Percentiles rank a stretch among this genome's conserved stretches.
Conservation (phyloP, 2,329 filamentous ascomycete species). For the Sphaerostilbella broomeana region DNA sequence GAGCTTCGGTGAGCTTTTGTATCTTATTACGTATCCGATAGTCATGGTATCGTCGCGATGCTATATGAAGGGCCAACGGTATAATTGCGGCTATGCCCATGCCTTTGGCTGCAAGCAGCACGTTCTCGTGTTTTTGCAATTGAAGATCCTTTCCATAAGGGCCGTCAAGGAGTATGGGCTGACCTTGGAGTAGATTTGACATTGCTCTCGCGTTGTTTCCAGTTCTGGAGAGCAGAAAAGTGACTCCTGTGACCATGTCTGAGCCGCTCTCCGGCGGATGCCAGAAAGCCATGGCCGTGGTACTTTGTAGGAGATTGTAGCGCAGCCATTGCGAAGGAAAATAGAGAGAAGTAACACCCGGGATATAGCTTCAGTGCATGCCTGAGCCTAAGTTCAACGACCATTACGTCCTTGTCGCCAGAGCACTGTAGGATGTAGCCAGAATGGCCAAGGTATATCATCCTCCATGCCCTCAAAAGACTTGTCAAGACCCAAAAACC, state of each 20-base stretch:
- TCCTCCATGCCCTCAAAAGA: conserved; percentile 1
- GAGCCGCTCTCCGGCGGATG: background rate
- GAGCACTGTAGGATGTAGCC: conserved; percentile 1
- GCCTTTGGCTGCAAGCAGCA: conserved; percentile 11
- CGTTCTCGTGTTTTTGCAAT: conserved; percentile 3
- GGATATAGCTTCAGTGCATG: conserved; percentile 1
- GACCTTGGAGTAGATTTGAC: conserved; percentile 3
- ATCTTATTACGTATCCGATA: conserved; percentile 1
- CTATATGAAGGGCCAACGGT: conserved; percentile 2
- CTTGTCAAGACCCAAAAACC: conserved; percentile 5
- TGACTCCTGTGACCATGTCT: conserved; percentile 1
- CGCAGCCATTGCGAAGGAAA: conserved; percentile 6
- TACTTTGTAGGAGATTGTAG: conserved; percentile 9
- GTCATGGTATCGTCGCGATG: conserved; percentile 4
- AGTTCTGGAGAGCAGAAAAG: conserved; percentile 6
- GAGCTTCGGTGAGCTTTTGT: background rate
- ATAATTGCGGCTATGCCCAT: conserved; percentile 7
- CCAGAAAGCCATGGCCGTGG: conserved; percentile 8
- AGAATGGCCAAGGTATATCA: conserved; percentile 2
- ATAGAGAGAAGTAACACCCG: conserved; percentile 11
- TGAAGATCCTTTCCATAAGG: conserved; percentile 6
- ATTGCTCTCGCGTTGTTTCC: conserved; percentile 2
- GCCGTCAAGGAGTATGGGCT: conserved; percentile 8
- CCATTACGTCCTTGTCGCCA: background rate
- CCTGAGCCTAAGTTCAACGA: conserved; percentile 5